Evolutionary conservation across 2,329 filamentous ascomycete genomes (phyloP).

Genomic region (Epichloe gansuensis): DNA sequence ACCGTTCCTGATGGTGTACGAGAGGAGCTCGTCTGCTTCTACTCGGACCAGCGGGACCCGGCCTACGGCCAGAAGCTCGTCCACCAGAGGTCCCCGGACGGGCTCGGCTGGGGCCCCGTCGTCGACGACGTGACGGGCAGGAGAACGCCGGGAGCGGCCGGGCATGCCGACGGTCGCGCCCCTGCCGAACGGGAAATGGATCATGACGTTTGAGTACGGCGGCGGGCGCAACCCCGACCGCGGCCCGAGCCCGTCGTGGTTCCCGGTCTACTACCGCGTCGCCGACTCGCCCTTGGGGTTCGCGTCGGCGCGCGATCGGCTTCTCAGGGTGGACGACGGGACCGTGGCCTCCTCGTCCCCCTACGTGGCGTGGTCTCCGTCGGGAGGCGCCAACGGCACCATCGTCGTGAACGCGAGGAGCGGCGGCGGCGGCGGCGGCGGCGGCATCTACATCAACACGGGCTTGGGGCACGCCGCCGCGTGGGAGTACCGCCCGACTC

Average conservation of each 20-base stretch:
- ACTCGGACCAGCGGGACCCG: neutral
- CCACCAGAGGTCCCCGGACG: neutral
- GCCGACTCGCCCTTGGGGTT: neutral
- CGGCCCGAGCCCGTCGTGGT: neutral
- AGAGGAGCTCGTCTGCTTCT: neutral
- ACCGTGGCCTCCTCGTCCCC: neutral
- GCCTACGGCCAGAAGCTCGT: neutral
- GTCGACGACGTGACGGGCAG: neutral
- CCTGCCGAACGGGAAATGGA: neutral
- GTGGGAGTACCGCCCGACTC: neutral
- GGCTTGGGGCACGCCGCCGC: neutral
- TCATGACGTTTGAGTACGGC: conserved; percentile 1
- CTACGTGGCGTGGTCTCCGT: neutral
- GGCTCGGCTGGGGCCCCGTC: neutral
- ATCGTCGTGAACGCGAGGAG: neutral
- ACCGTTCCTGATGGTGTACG: neutral
- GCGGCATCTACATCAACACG: neutral
- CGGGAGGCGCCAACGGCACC: neutral
- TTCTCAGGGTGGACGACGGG: neutral
- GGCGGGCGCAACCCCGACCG: neutral
- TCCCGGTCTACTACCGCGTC: neutral
- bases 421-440: neutral
- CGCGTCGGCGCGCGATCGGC: neutral
- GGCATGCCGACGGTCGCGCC: neutral
- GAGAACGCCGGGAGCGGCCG: neutral